Base-by-base conservation (phyloP, 352 stramenopile species). In the Blastocystis hominis region DNA sequence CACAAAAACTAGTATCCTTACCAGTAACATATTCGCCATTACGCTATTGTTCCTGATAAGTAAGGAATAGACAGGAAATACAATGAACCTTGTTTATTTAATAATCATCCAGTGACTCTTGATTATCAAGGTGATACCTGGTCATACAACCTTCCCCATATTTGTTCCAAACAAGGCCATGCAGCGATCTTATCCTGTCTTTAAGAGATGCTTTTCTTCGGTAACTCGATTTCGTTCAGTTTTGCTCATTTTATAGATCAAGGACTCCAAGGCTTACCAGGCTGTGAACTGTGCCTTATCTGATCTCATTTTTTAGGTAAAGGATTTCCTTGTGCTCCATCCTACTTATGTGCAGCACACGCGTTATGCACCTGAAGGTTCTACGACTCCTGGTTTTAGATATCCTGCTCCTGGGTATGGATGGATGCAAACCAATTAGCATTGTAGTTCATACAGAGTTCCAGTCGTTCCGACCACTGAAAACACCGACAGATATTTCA, bases 221-320 rank as follows among this genome's bases (percentile, higher is more conserved):
- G 70, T 80, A 80, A 42, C 24, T 47, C 4, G 30, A 30, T 80
- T 61, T n/a, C 15, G 53, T 42, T 17, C 10, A 13, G 30, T 10
- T 47, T 24, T 40, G 10, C 42, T 80, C 9, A 80, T 80, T 63
- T 30, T 36, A 13, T 80, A 80, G 70, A 62, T 80, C 17, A 80
- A 80, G 50, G 55, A 80, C 70, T 64, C 70, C 62, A 80, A 80
- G 70, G 53, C 53, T 80, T 80, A 80, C 44, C 44, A 80, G 50
- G 34, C 70, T 80, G 70, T 80, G 50, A 46, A 80, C 30, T 47
- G 36, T 66, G 42, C 2, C 0, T 15, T 36, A n/a, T 63, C 9
- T 44, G 3, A 24, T n/a, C 50, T 54, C 30, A 61, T 42, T 34
- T n/a, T 61, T 17, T 80, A 80, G 70, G 38, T 47, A 0, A 80